Evolutionary conservation across 371 early-diverging fungal genomes (phyloP).

Genomic region (Haplosporangium sp.): DNA sequence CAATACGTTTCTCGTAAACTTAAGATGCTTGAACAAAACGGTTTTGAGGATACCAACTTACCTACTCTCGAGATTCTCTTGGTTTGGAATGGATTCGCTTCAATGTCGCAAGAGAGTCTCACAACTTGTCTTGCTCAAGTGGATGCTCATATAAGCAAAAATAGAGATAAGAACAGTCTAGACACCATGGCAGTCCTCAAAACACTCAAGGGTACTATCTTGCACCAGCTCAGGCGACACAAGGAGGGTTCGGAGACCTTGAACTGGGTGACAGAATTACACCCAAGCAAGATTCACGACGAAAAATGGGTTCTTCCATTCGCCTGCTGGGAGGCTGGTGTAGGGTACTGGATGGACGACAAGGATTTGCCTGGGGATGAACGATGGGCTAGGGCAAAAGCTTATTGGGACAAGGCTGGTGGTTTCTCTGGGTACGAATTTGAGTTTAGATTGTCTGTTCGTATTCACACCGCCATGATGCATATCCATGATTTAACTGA

Average conservation of each 20-base stretch:
- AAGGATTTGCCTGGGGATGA: constrained; percentile 31
- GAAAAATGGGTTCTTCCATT: constrained; percentile 73
- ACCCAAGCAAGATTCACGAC: constrained; percentile 58
- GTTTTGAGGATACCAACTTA: constrained; percentile 65
- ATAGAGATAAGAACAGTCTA: constrained; percentile 19
- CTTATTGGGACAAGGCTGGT: constrained; percentile 66
- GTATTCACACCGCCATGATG: constrained; percentile 54
- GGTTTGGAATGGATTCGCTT: constrained; percentile 69
- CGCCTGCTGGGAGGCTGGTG: constrained; percentile 74
- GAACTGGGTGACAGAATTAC: constrained; percentile 72
- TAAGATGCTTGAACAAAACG: constrained; percentile 64
- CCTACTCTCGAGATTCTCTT: constrained; percentile 69
- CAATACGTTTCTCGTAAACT: constrained; percentile 65
- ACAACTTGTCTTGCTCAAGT: constrained; percentile 58
- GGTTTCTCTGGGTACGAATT: constrained; percentile 64
- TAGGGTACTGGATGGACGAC: constrained; percentile 62
- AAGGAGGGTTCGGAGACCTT: constrained; percentile 54
- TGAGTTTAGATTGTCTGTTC: constrained; percentile 62
- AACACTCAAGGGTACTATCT: constrained; percentile 52
- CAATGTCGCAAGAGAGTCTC: constrained; percentile 61
- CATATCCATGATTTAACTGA: constrained; percentile 32
- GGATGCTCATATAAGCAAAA: constrained; percentile 57
- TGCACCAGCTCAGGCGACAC: constrained; percentile 50
- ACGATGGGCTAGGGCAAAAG: constrained; percentile 61
- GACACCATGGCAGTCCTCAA: constrained; percentile 51